phyloP scores from a whole-genome alignment of 2,329 filamentous ascomycete species.

The Beauveria brongniartii region DNA sequence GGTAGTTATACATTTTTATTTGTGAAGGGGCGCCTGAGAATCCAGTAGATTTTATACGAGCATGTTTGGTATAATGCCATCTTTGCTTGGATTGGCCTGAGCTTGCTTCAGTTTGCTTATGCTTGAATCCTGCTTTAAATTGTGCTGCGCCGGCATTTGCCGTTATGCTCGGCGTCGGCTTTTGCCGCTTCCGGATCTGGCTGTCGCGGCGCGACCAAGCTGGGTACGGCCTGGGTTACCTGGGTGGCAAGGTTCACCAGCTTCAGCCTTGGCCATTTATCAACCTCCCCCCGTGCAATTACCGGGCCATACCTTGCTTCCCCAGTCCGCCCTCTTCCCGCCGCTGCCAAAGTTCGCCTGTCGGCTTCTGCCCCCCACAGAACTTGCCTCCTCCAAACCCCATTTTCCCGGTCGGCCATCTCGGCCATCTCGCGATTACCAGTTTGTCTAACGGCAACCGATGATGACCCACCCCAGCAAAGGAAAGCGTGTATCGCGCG shows the following conservation, averaged over 20 bases:
- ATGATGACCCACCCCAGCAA: conserved; percentile 12
- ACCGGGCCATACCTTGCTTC: neutral
- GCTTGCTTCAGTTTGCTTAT: too few relatives aligned
- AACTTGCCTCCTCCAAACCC: conserved; percentile 11
- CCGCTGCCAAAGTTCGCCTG: neutral
- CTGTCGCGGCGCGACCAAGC: too few relatives aligned
- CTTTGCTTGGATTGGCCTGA: neutral
- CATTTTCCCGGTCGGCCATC: conserved; percentile 5
- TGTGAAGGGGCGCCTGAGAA: too few relatives aligned
- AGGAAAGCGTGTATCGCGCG: conserved; percentile 24
- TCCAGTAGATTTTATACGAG: too few relatives aligned
- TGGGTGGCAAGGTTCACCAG: too few relatives aligned
- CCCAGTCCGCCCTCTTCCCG: neutral
- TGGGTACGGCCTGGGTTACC: too few relatives aligned
- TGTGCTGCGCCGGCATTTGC: neutral
- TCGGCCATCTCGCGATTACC: conserved; percentile 8
- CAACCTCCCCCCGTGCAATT: neutral
- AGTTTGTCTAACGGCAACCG: neutral
- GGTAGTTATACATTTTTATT: too few relatives aligned
- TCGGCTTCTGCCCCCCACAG: conserved; percentile 12
- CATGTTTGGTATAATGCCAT: neutral
- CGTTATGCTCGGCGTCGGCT: neutral
- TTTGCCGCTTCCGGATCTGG: neutral
- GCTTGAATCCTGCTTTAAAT: too few relatives aligned
- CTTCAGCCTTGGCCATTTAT: too few relatives aligned